Evolutionary conservation across 2,329 filamentous ascomycete species (phyloP).

Genomic region (Phyllosticta capitalensis): DNA sequence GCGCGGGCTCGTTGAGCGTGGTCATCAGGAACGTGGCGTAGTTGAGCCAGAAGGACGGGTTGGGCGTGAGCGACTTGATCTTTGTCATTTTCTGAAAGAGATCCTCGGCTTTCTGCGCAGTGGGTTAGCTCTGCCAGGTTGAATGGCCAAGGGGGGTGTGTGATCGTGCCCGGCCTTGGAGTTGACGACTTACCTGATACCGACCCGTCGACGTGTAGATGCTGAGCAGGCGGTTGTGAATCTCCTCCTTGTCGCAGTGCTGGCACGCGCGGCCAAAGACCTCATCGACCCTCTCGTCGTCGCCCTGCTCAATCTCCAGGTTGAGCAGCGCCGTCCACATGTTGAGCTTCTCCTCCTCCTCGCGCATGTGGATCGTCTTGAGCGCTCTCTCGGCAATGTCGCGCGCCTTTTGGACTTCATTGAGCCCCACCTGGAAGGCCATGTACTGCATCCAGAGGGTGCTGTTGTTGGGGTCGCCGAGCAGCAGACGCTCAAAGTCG

Average conservation of each 20-base stretch:
- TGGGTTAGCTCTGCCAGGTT: conserved; percentile 15
- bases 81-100: conserved; percentile 81
- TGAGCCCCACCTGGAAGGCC: conserved; percentile 93
- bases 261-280: conserved; percentile 88
- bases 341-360: conserved; percentile 88
- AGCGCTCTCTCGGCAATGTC: conserved; percentile 86
- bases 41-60: conserved; percentile 80
- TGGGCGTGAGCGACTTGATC: conserved; percentile 69
- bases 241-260: conserved; percentile 84
- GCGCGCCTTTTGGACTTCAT: conserved; percentile 78
- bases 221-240: conserved; percentile 80
- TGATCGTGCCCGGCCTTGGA: background rate
- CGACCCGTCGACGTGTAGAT: conserved; percentile 93
- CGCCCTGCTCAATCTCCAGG: conserved; percentile 83
- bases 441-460: conserved; percentile 94
- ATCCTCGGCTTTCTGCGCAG: conserved; percentile 68
- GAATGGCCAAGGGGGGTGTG: conserved; percentile 4
- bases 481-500: conserved; percentile 87
- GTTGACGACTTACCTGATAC: conserved; percentile 53
- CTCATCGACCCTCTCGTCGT: conserved; percentile 69
- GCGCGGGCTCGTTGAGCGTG: conserved; percentile 57
- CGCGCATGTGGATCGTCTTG: conserved; percentile 80
- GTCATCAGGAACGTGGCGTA: conserved; percentile 90
- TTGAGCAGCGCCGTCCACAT: conserved; percentile 94
- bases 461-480: conserved; percentile 89